phyloP scores from a whole-genome alignment of 257 asterid species.

The Solanum virginianum region DNA sequence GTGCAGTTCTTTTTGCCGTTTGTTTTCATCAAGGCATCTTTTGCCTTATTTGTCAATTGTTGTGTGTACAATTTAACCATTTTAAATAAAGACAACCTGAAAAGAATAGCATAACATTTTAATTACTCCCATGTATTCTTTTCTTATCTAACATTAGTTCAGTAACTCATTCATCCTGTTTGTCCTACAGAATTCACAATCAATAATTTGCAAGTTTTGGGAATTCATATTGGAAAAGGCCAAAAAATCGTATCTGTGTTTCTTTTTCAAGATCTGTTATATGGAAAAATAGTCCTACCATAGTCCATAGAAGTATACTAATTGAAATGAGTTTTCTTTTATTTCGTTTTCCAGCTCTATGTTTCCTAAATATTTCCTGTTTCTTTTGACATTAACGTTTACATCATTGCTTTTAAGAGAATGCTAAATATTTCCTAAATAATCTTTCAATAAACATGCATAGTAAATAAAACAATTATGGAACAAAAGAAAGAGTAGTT shows the following conservation, averaged over 20 bases:
- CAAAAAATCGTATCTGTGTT: not conserved
- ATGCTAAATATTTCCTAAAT: not conserved
- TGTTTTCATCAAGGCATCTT: not conserved
- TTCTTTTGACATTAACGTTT: not conserved
- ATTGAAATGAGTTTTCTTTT: not conserved
- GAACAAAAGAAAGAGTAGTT: not conserved
- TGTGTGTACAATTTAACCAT: not conserved
- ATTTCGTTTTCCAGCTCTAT: not conserved
- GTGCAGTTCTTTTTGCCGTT: not conserved
- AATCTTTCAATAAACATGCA: not conserved
- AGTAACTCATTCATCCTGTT: not conserved
- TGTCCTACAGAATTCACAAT: not conserved
- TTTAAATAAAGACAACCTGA: not conserved
- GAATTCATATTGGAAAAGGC: not conserved
- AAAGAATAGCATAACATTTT: not conserved
- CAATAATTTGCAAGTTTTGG: not conserved
- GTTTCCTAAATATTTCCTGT: not conserved
- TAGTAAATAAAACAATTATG: not conserved
- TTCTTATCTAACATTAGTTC: not conserved
- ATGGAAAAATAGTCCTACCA: not conserved
- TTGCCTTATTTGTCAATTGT: not conserved
- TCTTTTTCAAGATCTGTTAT: not conserved
- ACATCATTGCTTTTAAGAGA: not conserved
- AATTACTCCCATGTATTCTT: not conserved
- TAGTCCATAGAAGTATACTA: not conserved